These are phyloP conservation scores for Dioscorea alata DNA, from an alignment of 106 monocot genomes.

Conservation along the genomic window DNA sequence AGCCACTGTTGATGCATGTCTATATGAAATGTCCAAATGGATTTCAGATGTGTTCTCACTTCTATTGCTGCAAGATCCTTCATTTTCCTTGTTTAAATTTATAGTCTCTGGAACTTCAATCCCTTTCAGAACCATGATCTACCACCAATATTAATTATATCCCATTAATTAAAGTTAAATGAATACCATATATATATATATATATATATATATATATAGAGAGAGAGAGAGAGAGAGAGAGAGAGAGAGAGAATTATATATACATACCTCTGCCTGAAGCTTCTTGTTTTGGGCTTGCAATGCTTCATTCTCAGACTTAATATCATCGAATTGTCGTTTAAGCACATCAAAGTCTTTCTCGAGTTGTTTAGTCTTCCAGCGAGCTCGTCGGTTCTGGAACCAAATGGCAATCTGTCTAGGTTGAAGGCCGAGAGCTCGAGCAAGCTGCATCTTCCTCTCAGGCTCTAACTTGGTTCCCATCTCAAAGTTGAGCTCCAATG, in stretches of 20 bases:
- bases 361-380: conserved; percentile 66
- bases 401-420: conserved; percentile 65
- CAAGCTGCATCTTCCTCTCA: conserved; percentile 56
- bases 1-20: not conserved
- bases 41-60: conserved; percentile 32
- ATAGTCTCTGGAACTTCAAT: conserved; percentile 30
- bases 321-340: conserved; percentile 28
- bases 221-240: too few relatives aligned
- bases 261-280: conserved; percentile 44
- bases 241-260: too few relatives aligned
- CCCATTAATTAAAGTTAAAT: too few relatives aligned
- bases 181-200: too few relatives aligned
- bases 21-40: too few relatives aligned
- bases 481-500: conserved; percentile 49
- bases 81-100: conserved; percentile 65
- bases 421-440: conserved; percentile 40
- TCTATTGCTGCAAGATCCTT: conserved; percentile 58
- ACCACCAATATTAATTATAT: not conserved
- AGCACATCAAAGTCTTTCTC: conserved; percentile 53
- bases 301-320: conserved; percentile 31
- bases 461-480: conserved; percentile 53
- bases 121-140: conserved; percentile 33
- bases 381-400: conserved; percentile 59
- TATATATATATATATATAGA: too few relatives aligned
- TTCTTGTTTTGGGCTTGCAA: conserved; percentile 44